These are phyloP conservation scores for Yamadazyma blattariae DNA, from an alignment of 1,139 yeast species.

Conservation along the genomic window DNA sequence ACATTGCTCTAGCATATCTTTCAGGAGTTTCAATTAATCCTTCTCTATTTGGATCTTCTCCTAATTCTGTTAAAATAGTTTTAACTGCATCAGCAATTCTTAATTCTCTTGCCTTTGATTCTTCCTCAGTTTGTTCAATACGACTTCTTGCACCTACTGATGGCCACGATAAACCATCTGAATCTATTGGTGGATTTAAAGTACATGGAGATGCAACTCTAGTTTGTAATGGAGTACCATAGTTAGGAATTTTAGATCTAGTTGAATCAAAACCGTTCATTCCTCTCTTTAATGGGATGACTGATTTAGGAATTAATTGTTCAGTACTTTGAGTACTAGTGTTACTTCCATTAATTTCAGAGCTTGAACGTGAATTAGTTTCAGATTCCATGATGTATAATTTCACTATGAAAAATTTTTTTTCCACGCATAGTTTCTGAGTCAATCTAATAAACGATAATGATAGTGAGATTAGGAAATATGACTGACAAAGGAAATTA, in stretches of 20 bases:
- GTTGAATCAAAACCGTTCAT: background rate
- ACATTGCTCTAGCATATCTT: constrained; percentile 94
- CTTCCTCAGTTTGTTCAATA: constrained; percentile 62
- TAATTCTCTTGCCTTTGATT: constrained; percentile 57
- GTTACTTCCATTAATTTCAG: background rate
- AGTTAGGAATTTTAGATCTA: background rate
- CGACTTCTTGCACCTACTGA: constrained; percentile 80
- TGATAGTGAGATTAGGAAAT: too few relatives aligned
- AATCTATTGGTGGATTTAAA: constrained; percentile 79
- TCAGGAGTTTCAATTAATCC: constrained; percentile 94
- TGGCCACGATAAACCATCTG: constrained; percentile 94
- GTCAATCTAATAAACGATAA: too few relatives aligned
- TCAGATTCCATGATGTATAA: constrained; percentile 1
- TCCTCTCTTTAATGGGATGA: constrained; percentile 5
- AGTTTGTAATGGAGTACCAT: constrained; percentile 58
- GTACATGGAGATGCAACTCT: constrained; percentile 85
- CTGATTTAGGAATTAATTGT: constrained; percentile 2
- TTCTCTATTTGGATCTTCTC: constrained; percentile 87
- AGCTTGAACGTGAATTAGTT: background rate
- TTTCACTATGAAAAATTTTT: too few relatives aligned
- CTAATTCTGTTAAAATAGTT: constrained; percentile 78
- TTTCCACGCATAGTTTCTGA: too few relatives aligned
- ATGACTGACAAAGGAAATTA: too few relatives aligned
- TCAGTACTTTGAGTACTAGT: background rate
- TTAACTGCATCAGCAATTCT: constrained; percentile 85